phyloP scores from a whole-genome alignment of 306 rosid species.

The Inga leiocalycina region DNA sequence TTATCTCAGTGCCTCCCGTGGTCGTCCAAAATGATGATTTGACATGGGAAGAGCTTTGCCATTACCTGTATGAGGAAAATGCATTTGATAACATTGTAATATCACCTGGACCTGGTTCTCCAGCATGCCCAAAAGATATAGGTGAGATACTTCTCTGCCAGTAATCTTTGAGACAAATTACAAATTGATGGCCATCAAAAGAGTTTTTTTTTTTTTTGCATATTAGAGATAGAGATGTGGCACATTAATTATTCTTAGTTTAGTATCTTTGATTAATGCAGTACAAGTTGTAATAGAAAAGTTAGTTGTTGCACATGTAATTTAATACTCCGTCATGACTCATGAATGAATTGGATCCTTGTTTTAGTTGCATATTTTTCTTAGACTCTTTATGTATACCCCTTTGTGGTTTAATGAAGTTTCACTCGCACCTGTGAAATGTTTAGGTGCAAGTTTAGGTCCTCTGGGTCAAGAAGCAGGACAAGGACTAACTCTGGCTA shows the following conservation, averaged over 20 bases:
- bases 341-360: slow-evolving; percentile 16
- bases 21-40: slow-evolving; percentile 84
- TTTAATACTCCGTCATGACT: slow-evolving; percentile 20
- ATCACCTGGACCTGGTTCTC: slow-evolving; percentile 99
- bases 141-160: slow-evolving; percentile 57
- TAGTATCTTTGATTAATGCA: slow-evolving; percentile 20
- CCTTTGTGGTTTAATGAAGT: slow-evolving; percentile 12
- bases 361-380: slow-evolving; percentile 9
- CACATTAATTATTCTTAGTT: not conserved
- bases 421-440: slow-evolving; percentile 26
- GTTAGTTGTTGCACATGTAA: slow-evolving; percentile 14
- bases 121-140: slow-evolving; percentile 78
- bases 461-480: slow-evolving; percentile 22
- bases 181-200: not conserved
- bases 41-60: slow-evolving; percentile 78
- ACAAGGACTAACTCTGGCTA: slow-evolving; percentile 24
- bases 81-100: slow-evolving; percentile 96
- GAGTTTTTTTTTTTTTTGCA: not conserved
- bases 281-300: slow-evolving; percentile 13
- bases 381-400: slow-evolving; percentile 1
- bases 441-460: slow-evolving; percentile 8
- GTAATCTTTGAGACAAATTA: not conserved
- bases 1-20: slow-evolving; percentile 85
- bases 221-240: not conserved
- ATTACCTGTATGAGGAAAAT: slow-evolving; percentile 75